Base-by-base conservation (phyloP, 352 stramenopile genomes). In the Globisporangium canariense region DNA sequence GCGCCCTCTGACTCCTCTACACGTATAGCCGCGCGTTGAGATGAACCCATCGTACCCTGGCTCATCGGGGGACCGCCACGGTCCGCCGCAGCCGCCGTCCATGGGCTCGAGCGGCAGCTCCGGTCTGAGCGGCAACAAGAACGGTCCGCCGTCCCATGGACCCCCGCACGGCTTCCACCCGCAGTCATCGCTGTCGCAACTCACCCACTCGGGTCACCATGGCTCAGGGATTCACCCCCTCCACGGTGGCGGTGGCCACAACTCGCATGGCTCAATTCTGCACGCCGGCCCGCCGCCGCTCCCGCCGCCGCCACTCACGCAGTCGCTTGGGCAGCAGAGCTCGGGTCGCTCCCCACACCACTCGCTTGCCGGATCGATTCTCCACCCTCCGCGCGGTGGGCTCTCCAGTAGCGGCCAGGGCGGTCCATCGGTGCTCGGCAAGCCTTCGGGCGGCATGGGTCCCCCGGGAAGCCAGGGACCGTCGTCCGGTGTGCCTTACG, bases 11-110 rank as follows among this genome's bases (percentile, higher is more conserved):
- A 55, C 30, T 52, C 46, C 10, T 30, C 18, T 55, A 30, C 13
- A 58, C 34, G 55, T 13, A 11, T 11, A 66, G 1, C 30, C 20
- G 50, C 32, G 50, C 51, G 51, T 45, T 32, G 16, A 58, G 30
- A 92, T 92, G 83, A 92, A 92, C 67, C 83, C 83, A 62, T 92
- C 83, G 71, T 92, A 86, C 70, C 81, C 81, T 51, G 79, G 83
- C 10, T 79, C 81, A 40, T 88, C 81, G 11, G 81, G 81, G 30
- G 83, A 90, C 66, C 79, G 79, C 59, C 80, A 89, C 47, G 82
- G 82, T 20, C 74, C 70, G 14, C 73, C 76, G 52, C 78, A 62
- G 25, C 68, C 62, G 28, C 55, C 69, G 50, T 64, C 70, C 45
- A 73, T 84, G 65, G 76, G 63, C 56, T 66, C 67, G 40, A 47